Conservation (phyloP, 441 rosid species). For the Omphalea diandra region DNA sequence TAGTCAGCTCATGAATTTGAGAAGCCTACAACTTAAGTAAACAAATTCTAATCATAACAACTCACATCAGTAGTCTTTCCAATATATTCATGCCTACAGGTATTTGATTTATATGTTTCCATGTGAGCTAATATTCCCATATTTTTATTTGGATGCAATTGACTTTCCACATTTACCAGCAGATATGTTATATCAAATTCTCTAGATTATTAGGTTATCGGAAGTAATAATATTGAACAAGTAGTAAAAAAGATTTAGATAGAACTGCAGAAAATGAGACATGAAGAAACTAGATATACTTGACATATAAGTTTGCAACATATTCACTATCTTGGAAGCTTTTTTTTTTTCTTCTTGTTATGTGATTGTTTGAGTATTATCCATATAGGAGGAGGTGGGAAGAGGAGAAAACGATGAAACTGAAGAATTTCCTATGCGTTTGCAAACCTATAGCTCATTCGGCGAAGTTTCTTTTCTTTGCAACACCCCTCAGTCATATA, state of each 20-base stretch:
- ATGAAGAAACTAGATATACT: not conserved
- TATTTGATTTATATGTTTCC: not conserved
- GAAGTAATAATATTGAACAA: not conserved
- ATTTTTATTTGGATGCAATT: not conserved
- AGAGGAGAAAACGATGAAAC: conserved; percentile 49
- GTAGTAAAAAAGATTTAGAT: not conserved
- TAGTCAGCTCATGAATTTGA: not conserved
- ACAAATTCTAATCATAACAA: not conserved
- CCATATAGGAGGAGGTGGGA: conserved; percentile 63
- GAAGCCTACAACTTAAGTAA: not conserved
- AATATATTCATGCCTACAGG: not conserved
- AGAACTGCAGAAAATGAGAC: not conserved
- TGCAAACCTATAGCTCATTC: conserved; percentile 55
- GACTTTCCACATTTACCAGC: not conserved
- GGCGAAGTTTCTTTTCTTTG: conserved; percentile 83
- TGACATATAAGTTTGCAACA: not conserved
- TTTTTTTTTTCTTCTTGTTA: not conserved
- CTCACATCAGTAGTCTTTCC: not conserved
- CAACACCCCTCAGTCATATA: conserved; percentile 68
- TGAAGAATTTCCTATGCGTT: conserved; percentile 41
- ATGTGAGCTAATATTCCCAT: not conserved
- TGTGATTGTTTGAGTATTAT: conserved; percentile 8
- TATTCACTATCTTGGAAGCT: not conserved
- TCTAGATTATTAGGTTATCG: not conserved
- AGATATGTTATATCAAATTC: not conserved